A percentile compares a stretch with the other conserved stretches of the same genome.
Conservation (phyloP, 495 filamentous ascomycete species). For the Penicillium paradoxum region DNA sequence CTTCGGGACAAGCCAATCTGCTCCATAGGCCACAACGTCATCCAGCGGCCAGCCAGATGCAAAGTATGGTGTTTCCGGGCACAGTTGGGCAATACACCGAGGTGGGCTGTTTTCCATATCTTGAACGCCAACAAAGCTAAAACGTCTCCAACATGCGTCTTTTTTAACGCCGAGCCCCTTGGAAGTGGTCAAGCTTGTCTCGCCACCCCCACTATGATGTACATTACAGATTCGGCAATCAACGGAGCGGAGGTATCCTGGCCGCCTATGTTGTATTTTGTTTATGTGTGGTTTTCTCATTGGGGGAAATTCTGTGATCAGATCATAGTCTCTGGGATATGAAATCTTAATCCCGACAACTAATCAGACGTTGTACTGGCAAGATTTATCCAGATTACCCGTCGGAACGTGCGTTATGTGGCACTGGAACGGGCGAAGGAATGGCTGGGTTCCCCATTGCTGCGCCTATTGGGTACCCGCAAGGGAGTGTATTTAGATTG, state of each 20-base stretch:
- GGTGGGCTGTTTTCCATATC: background rate
- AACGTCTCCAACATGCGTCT: background rate
- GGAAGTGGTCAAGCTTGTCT: conserved; percentile 3
- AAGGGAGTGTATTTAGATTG: too few species aligned
- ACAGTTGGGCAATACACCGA: too few species aligned
- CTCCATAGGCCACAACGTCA: conserved; percentile 4
- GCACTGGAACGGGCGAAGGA: background rate
- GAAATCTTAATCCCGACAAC: background rate
- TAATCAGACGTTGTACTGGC: background rate
- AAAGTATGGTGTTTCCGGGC: background rate
- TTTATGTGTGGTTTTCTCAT: background rate
- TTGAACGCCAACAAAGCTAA: background rate
- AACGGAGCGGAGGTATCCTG: background rate
- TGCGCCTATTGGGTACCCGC: background rate
- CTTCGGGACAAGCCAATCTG: background rate
- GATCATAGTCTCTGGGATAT: background rate
- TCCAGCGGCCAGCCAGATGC: too few species aligned
- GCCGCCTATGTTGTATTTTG: background rate
- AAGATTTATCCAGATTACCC: background rate
- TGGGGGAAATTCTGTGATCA: background rate
- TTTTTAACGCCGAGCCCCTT: conserved; percentile 1
- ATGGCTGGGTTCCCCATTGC: background rate
- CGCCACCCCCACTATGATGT: conserved; percentile 15
- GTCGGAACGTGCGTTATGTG: background rate
- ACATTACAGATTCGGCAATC: background rate